These are phyloP conservation scores for Rugosomyces carneus DNA, from an alignment of 1,284 basidiomycete genomes.

Conservation along the genomic window DNA sequence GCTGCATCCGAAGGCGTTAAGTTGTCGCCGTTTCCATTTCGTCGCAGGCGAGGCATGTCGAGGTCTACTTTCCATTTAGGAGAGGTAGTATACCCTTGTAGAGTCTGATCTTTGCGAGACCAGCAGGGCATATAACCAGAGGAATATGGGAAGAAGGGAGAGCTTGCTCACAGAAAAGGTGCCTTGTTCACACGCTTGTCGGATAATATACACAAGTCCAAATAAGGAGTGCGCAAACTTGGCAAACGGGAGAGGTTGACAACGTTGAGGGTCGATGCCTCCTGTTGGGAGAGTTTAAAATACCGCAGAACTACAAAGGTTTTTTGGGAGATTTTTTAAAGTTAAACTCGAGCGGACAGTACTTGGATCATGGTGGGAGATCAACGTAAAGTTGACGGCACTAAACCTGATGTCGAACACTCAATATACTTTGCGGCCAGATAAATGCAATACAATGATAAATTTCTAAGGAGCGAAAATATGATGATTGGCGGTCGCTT, in stretches of 20 bases:
- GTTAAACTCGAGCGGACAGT: too few relatives aligned
- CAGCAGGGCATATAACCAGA: conserved; percentile 18
- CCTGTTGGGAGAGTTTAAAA: background rate
- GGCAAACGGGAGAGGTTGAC: background rate
- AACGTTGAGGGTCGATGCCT: background rate
- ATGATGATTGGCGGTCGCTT: conserved; percentile 11
- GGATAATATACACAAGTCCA: background rate
- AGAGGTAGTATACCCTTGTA: conserved; percentile 12
- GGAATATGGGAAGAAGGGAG: background rate
- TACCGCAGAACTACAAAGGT: too few relatives aligned
- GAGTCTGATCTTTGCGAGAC: conserved; percentile 11
- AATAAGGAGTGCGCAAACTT: background rate
- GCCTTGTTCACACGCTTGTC: background rate
- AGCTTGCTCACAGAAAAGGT: background rate
- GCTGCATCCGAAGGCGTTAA: conserved; percentile 16
- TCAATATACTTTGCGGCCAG: background rate
- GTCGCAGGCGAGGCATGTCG: conserved; percentile 17
- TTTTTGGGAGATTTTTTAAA: background rate
- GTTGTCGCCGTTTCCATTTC: conserved; percentile 19
- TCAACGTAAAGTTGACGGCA: background rate
- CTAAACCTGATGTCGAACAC: background rate
- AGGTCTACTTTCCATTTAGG: conserved; percentile 23
- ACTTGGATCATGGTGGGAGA: too few relatives aligned
- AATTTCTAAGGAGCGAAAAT: conserved; percentile 6
- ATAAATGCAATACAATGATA: background rate